phyloP scores from a whole-genome alignment of 1,284 basidiomycete species.

The Trichosporon sp. region DNA sequence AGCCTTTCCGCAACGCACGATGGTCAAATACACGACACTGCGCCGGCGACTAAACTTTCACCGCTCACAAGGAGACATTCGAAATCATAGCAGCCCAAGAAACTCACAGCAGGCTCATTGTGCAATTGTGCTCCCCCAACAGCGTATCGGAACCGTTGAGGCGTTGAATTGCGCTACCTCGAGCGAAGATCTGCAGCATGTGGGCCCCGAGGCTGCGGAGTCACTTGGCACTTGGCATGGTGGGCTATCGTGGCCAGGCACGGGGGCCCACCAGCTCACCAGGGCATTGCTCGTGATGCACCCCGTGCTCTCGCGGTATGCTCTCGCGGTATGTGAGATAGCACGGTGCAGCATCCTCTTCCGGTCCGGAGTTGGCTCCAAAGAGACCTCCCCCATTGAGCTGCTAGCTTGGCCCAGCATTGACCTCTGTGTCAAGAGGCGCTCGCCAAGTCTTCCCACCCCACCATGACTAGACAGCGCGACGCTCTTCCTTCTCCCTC shows the following conservation, averaged over 20 bases:
- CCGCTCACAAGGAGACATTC: background rate
- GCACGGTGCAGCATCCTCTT: background rate
- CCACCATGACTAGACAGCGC: too few relatives aligned
- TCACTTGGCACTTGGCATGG: slow-evolving; percentile 8
- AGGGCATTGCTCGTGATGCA: background rate
- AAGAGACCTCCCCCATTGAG: background rate
- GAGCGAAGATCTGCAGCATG: background rate
- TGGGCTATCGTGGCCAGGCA: slow-evolving; percentile 12
- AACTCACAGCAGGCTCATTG: background rate
- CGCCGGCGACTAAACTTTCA: background rate
- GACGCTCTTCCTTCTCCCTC: too few relatives aligned
- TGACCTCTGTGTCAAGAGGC: background rate
- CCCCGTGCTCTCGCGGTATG: background rate
- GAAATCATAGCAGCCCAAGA: background rate
- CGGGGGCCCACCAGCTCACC: background rate
- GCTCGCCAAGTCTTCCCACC: too few relatives aligned
- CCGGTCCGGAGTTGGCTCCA: background rate
- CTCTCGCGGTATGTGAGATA: background rate
- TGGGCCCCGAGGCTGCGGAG: background rate
- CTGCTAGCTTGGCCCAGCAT: background rate
- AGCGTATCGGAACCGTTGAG: background rate
- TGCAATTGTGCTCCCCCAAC: too few relatives aligned
- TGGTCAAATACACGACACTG: too few relatives aligned
- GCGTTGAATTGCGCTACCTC: background rate
- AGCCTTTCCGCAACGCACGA: too few relatives aligned